These are phyloP conservation scores for Ampelocalamus luodianensis DNA, from an alignment of 176 grass and related monocot genomes.

Conservation along the genomic window DNA sequence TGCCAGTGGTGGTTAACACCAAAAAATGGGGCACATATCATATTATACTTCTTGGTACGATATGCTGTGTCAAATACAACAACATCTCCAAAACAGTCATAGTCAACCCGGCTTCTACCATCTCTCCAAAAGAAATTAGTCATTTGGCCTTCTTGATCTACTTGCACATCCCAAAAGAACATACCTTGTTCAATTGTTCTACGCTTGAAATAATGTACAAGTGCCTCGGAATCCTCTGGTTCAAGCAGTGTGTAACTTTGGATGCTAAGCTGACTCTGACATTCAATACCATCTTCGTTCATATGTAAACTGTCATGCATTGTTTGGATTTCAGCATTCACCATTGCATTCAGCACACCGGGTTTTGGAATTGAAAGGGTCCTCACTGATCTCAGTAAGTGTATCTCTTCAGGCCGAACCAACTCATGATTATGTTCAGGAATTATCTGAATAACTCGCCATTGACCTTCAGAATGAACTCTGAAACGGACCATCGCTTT, in stretches of 20 bases:
- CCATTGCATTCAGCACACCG: conserved; percentile 69
- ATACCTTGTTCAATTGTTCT: conserved; percentile 62
- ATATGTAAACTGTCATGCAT: conserved; percentile 51
- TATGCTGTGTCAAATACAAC: conserved; percentile 74
- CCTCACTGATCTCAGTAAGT: conserved; percentile 78
- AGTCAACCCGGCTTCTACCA: conserved; percentile 65
- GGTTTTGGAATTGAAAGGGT: conserved; percentile 75
- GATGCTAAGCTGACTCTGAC: conserved; percentile 54
- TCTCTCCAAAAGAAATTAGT: conserved; percentile 78
- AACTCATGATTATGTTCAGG: conserved; percentile 85
- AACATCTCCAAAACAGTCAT: conserved; percentile 75
- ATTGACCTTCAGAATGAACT: conserved; percentile 71
- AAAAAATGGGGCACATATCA: conserved; percentile 73
- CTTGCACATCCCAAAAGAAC: conserved; percentile 81
- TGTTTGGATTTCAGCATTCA: conserved; percentile 71
- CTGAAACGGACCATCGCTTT: conserved; percentile 85
- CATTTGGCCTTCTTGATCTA: conserved; percentile 67
- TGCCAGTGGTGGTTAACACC: conserved; percentile 78
- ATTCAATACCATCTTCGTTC: conserved; percentile 57
- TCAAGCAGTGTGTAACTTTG: conserved; percentile 67
- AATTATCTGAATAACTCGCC: conserved; percentile 79
- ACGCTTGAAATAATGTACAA: conserved; percentile 68
- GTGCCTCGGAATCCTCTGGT: conserved; percentile 56
- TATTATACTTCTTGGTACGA: conserved; percentile 70
- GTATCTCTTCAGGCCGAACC: conserved; percentile 66